These are phyloP conservation scores for Maudiozyma saulgeensis DNA, from an alignment of 805 yeast species.

Conservation along the genomic window DNA sequence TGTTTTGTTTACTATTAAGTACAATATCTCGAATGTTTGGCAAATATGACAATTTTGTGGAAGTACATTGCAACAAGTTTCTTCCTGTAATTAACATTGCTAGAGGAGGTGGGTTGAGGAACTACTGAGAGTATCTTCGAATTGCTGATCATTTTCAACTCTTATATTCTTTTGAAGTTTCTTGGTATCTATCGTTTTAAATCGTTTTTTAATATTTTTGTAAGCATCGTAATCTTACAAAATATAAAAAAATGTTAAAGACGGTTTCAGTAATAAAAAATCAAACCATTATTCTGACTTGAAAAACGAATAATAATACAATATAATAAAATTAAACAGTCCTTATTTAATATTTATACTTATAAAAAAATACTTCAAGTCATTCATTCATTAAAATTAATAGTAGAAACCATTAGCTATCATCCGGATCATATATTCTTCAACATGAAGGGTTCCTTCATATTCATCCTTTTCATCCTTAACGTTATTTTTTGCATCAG, in stretches of 20 bases:
- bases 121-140: not conserved
- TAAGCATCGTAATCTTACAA: no score
- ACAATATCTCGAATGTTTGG: not conserved
- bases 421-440: conserved; percentile 90
- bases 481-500: not conserved
- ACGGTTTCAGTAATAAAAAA: no score
- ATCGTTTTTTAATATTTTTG: no score
- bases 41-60: not conserved
- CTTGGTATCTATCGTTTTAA: no score
- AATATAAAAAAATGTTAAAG: no score
- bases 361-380: not conserved
- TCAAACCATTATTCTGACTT: no score
- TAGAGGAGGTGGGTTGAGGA: no score
- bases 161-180: no score
- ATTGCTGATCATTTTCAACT: no score
- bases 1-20: not conserved
- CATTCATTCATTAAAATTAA: conserved; percentile 3
- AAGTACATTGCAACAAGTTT: not conserved
- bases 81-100: not conserved
- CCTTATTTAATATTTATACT: no score
- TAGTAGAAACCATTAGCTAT: conserved; percentile 75
- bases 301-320: no score
- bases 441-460: conserved; percentile 67
- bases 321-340: no score
- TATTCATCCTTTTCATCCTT: conserved; percentile 29